phyloP scores from a whole-genome alignment of 2,329 filamentous ascomycete genomes.

The Diaporthe velutina region DNA sequence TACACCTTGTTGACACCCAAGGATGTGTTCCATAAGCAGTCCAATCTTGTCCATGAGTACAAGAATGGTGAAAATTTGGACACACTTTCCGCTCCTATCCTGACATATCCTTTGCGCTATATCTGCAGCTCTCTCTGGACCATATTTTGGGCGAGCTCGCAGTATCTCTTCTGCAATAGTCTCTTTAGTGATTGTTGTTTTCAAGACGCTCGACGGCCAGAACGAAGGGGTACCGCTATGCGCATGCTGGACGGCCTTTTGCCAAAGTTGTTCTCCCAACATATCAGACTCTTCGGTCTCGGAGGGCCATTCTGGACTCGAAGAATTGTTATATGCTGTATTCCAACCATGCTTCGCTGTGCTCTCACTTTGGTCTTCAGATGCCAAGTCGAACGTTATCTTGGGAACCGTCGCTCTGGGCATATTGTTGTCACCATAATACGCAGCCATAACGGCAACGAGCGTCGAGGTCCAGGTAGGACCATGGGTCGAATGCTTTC shows the following conservation, averaged over 20 bases:
- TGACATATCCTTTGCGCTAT: background rate
- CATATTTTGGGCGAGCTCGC: background rate
- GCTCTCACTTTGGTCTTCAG: too few species aligned
- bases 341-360: background rate
- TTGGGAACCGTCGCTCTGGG: background rate
- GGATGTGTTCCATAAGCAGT: background rate
- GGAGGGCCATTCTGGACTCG: background rate
- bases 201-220: background rate
- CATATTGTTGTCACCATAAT: rapidly evolving
- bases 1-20: background rate
- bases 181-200: background rate
- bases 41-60: background rate
- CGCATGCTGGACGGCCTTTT: background rate
- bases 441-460: background rate
- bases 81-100: background rate
- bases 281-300: background rate
- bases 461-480: background rate
- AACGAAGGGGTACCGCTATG: background rate
- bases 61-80: constrained; percentile 1
- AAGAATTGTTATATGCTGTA: too few species aligned
- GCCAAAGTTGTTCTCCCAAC: background rate
- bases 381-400: background rate
- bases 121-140: background rate
- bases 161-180: background rate
- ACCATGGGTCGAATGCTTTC: too few species aligned